Evolutionary conservation across 1,284 basidiomycete species (phyloP).

Genomic region (Sporisorium graminicola): DNA sequence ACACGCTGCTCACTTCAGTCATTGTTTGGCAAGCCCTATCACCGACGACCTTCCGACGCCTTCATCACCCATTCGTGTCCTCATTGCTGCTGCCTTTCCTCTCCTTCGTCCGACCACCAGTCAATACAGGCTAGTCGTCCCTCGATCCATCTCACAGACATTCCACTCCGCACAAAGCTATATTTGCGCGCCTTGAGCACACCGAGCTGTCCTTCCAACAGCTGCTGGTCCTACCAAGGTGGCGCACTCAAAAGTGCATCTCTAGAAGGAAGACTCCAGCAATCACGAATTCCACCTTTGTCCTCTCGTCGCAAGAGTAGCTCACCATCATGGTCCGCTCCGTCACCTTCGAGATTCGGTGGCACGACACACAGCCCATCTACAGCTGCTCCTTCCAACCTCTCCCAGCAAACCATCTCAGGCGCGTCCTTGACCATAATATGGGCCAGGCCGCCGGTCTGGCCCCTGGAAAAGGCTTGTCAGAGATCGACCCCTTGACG

Average conservation of each 20-base stretch:
- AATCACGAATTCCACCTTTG: background rate
- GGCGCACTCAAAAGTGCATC: background rate
- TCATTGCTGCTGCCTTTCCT: background rate
- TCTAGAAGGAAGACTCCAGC: background rate
- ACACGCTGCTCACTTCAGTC: background rate
- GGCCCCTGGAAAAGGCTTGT: constrained; percentile 58
- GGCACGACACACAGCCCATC: constrained; percentile 69
- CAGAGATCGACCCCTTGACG: constrained; percentile 24
- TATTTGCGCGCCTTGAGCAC: background rate
- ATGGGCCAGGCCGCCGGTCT: constrained; percentile 65
- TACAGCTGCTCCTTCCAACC: constrained; percentile 68
- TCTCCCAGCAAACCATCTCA: constrained; percentile 57
- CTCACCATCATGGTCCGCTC: constrained; percentile 63
- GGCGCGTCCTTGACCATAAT: constrained; percentile 66
- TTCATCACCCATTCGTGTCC: constrained; percentile 1
- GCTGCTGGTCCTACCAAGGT: background rate
- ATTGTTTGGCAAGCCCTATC: background rate
- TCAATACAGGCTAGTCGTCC: background rate
- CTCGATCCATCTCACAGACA: background rate
- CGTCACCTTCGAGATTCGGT: constrained; percentile 68
- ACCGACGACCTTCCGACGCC: background rate
- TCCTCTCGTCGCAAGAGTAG: background rate
- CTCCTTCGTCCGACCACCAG: background rate
- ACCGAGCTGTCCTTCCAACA: too few relatives aligned
- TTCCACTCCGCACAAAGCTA: constrained; percentile 1